phyloP scores from a whole-genome alignment of 2,329 filamentous ascomycete species.

The Pseudogymnoascus sp. region DNA sequence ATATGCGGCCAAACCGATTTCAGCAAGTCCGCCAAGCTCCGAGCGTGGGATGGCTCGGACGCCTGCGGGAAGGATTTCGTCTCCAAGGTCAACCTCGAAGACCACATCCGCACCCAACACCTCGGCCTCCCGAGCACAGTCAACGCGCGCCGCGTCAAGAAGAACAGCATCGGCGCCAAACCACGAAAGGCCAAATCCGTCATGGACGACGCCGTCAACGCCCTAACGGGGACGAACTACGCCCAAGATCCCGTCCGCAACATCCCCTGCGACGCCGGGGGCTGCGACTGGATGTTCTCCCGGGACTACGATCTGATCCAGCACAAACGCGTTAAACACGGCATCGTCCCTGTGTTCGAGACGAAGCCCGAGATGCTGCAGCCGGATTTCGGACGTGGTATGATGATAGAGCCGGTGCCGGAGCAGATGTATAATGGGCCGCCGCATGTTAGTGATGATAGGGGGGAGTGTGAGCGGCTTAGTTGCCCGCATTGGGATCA shows the following conservation, averaged over 20 bases:
- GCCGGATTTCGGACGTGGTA: background rate
- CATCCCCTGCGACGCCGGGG: conserved; percentile 41
- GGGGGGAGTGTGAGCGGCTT: background rate
- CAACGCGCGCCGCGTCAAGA: conserved; percentile 30
- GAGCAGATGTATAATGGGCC: background rate
- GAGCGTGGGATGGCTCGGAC: conserved; percentile 53
- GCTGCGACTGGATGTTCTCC: conserved; percentile 46
- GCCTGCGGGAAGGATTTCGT: conserved; percentile 70
- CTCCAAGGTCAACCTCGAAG: conserved; percentile 69
- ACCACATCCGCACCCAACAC: conserved; percentile 78
- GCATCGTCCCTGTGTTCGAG: background rate
- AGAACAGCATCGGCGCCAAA: conserved; percentile 27
- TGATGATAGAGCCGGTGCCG: background rate
- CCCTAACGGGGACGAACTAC: conserved; percentile 49
- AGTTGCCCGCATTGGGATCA: conserved; percentile 1
- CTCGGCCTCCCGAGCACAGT: conserved; percentile 46
- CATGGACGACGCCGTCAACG: conserved; percentile 29
- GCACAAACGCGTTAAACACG: conserved; percentile 42
- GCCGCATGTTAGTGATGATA: background rate
- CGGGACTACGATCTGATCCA: conserved; percentile 48
- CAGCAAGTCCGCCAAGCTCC: conserved; percentile 45
- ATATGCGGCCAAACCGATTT: conserved; percentile 67
- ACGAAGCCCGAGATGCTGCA: background rate
- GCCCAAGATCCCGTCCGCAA: conserved; percentile 34
- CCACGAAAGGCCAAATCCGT: background rate